Evolutionary conservation across 1,284 basidiomycete genomes (phyloP).

Genomic region (Xerocomus amazonicus): DNA sequence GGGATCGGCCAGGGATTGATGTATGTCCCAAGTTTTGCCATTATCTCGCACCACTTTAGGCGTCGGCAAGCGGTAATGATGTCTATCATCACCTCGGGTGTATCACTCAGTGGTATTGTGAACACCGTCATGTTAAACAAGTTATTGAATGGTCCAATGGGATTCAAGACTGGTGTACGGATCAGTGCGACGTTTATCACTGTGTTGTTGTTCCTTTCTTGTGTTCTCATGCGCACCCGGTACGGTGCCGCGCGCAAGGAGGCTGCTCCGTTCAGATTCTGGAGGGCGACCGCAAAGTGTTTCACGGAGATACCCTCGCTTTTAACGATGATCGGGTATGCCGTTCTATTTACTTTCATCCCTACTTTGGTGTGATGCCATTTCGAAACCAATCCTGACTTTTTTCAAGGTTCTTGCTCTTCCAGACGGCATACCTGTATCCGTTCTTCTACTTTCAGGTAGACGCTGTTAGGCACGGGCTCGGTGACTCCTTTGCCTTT

Average conservation of each 20-base stretch:
- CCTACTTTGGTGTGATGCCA: not conserved
- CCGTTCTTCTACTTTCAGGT: constrained; percentile 33
- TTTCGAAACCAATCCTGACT: not conserved
- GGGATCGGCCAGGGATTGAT: constrained; percentile 34
- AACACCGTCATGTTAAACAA: constrained; percentile 42
- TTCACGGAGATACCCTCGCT: constrained; percentile 24
- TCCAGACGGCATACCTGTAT: constrained; percentile 21
- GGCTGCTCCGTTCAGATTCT: not conserved
- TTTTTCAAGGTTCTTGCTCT: constrained; percentile 20
- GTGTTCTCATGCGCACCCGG: constrained; percentile 29
- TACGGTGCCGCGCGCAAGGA: constrained; percentile 8
- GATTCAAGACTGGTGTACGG: constrained; percentile 25
- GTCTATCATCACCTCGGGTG: constrained; percentile 33
- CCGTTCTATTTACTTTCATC: not conserved
- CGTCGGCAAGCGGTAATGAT: constrained; percentile 28
- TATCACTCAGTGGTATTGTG: constrained; percentile 30
- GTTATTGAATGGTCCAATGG: constrained; percentile 29
- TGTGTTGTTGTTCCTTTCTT: constrained; percentile 25
- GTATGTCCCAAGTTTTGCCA: constrained; percentile 32
- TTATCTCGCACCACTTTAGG: constrained; percentile 38
- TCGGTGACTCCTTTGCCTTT: constrained; percentile 26
- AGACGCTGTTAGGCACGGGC: constrained; percentile 27
- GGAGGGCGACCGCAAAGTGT: constrained; percentile 22
- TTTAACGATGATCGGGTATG: constrained; percentile 25
- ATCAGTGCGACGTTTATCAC: constrained; percentile 32